Base-by-base conservation (phyloP, 129 eudicot species). In the Saposhnikovia divaricata region DNA sequence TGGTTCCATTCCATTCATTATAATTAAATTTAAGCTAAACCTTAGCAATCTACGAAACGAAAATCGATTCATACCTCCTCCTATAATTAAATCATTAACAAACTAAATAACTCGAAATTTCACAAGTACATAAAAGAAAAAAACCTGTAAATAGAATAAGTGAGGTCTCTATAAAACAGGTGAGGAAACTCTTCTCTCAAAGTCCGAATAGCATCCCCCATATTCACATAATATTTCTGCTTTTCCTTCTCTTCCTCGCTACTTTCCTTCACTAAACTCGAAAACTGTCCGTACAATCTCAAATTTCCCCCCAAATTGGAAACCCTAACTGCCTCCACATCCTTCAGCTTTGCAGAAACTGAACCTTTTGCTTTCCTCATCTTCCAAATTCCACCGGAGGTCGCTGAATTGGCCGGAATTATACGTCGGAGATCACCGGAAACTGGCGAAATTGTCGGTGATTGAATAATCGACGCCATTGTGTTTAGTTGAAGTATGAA, bases 191-290 rank as follows among this genome's bases (percentile, higher is more conserved):
- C 98, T 73, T 93, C 94, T 25, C 98, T 81, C 76, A 91, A 82
- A 19, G 90, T 87, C 84, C 98, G 91, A 91, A 93, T 93, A 6
- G 98, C 96, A 80, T 91, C 80, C 14, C 98, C 98, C 28, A 85
- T 85, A 81, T 93, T 93, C 59, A 89, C 86, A 85, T 93, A 88
- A 43, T 87, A 93, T 77, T 89, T 90, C 84, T 83, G 88, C 88
- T 84, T 89, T 83, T 93, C 90, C 68, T 84, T 91, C 76, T 90
- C 98, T 69, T 90, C 92, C 46, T 89, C 92, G 40, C 82, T 86
- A 13, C 73, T 82, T 77, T 73, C 72, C 76, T 81, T 82, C 85
- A 82, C 88, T 46, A 80, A 73, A 21, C 79, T 83, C 15, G 82
- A 83, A 53, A 86, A 86, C 74, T 82, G 85, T 43, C 85, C 88